phyloP scores from a whole-genome alignment of 2,329 filamentous ascomycete genomes.

The Fusarium concolor region DNA sequence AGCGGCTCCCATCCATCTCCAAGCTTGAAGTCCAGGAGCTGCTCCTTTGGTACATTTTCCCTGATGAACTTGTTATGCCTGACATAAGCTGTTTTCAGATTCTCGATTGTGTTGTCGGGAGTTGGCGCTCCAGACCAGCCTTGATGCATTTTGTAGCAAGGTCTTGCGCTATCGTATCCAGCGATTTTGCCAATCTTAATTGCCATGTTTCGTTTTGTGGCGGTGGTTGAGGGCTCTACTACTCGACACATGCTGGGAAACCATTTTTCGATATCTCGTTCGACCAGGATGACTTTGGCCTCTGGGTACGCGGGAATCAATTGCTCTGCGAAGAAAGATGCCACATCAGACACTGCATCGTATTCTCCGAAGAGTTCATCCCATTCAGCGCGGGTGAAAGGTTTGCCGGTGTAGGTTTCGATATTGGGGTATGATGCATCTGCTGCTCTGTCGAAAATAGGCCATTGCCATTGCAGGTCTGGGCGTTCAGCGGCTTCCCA shows the following conservation, averaged over 20 bases:
- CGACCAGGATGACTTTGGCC: constrained; percentile 46
- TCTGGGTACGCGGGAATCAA: constrained; percentile 47
- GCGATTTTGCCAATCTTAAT: not conserved
- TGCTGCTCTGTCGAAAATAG: constrained; percentile 17
- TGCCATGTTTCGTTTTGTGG: not conserved
- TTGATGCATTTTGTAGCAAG: constrained; percentile 19
- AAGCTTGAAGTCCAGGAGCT: constrained; percentile 48
- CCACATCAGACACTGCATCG: constrained; percentile 46
- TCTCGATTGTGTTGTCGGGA: not conserved
- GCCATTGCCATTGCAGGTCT: constrained; percentile 31
- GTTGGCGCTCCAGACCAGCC: constrained; percentile 22
- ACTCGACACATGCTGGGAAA: constrained; percentile 36
- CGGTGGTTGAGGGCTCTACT: not conserved
- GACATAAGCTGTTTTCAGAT: constrained; percentile 38
- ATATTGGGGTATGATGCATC: constrained; percentile 31
- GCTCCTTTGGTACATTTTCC: constrained; percentile 34
- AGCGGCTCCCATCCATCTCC: constrained; percentile 50
- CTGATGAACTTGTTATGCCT: constrained; percentile 46
- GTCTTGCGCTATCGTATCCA: not conserved
- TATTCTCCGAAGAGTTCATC: constrained; percentile 42
- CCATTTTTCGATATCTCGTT: constrained; percentile 47
- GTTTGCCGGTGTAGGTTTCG: constrained; percentile 31
- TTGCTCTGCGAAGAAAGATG: constrained; percentile 38
- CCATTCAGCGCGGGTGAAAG: constrained; percentile 39
- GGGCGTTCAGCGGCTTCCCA: constrained; percentile 15